Percentiles rank a stretch among this genome's conserved stretches.
Conservation (phyloP, 352 stramenopile species). For the Pelagophyceae sp. region DNA sequence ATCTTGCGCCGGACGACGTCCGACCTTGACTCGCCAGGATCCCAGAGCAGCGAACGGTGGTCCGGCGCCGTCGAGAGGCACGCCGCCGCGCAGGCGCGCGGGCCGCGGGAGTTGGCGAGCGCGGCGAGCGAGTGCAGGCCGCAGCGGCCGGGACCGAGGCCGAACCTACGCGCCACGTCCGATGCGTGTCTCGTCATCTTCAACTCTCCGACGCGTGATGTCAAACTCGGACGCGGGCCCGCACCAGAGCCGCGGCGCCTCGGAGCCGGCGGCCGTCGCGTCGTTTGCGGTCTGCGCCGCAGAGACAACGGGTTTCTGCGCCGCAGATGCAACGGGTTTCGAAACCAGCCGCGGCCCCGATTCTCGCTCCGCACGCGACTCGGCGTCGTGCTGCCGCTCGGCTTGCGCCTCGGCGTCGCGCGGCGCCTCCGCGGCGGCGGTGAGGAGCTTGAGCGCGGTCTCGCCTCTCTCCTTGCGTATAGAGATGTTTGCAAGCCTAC, state of each 20-base stretch:
- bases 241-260: not conserved
- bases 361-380: too few species aligned
- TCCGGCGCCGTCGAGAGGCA: not conserved
- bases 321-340: too few species aligned
- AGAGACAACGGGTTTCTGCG: too few species aligned
- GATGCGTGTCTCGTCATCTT: too few species aligned
- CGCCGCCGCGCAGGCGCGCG: not conserved
- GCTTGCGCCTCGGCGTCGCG: too few species aligned
- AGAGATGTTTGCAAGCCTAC: not conserved
- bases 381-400: too few species aligned
- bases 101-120: not conserved
- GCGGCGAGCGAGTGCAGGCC: constrained; percentile 5
- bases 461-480: not conserved
- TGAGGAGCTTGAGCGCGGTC: too few species aligned
- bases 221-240: too few species aligned
- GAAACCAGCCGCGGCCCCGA: too few species aligned
- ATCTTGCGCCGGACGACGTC: not conserved
- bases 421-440: too few species aligned
- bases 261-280: not conserved
- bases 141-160: constrained; percentile 8
- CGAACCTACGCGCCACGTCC: not conserved
- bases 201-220: too few species aligned
- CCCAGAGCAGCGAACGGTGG: constrained; percentile 8
- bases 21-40: not conserved
- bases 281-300: too few species aligned